Percentiles rank a stretch among this genome's conserved stretches.
These are phyloP conservation scores for Acanthamoeba rhysodes DNA, from an alignment of 208 protist genomes.

Conservation along the genomic window DNA sequence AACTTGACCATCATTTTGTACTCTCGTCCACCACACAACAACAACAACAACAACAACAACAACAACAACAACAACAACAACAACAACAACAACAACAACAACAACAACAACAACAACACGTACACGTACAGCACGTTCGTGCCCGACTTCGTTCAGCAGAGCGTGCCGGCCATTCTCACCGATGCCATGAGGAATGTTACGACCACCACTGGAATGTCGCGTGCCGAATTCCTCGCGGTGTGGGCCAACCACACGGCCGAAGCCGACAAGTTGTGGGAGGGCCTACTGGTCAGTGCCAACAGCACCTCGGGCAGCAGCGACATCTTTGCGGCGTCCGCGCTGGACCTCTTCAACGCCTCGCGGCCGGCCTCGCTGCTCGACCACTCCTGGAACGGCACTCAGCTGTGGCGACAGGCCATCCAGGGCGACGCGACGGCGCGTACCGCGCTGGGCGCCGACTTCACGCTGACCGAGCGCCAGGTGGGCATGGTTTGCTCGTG, in stretches of 20 bases:
- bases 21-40: too few species aligned
- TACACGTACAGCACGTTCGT: not conserved
- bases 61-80: too few species aligned
- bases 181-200: not conserved
- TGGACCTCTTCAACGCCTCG: not conserved
- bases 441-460: not conserved
- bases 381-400: not conserved
- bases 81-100: too few species aligned
- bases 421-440: not conserved
- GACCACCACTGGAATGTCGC: not conserved
- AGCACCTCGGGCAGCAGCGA: not conserved
- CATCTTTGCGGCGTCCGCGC: not conserved
- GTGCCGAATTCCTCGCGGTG: not conserved
- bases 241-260: conserved; percentile 11
- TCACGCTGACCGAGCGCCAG: conserved; percentile 7
- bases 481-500: not conserved
- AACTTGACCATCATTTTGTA: too few species aligned
- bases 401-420: conserved; percentile 1
- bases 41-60: too few species aligned
- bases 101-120: too few species aligned
- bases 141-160: conserved; percentile 22
- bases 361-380: not conserved
- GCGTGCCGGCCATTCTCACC: not conserved
- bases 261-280: not conserved
- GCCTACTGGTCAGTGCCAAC: conserved; percentile 1